Evolutionary conservation across 805 yeast species (phyloP).

Genomic region (Metschnikowia sp.): DNA sequence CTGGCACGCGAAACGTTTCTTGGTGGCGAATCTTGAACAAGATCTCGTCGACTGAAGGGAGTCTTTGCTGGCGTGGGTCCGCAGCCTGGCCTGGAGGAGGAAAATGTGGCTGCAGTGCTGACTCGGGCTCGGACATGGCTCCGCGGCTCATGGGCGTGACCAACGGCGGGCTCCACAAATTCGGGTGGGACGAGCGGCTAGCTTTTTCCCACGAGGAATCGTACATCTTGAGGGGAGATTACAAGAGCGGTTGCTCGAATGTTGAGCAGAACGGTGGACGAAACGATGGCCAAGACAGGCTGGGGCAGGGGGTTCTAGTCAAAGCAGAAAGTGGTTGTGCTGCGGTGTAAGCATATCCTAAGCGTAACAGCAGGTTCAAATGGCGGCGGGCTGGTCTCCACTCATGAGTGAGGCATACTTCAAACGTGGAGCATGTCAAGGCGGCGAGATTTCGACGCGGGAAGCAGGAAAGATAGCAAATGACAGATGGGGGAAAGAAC

Average conservation of each 20-base stretch:
- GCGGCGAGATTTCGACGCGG: constrained; percentile 1
- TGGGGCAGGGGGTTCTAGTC: too few relatives aligned
- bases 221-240: constrained; percentile 8
- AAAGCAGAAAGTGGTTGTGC: too few relatives aligned
- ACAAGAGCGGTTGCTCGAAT: too few relatives aligned
- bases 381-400: constrained; percentile 1
- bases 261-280: too few relatives aligned
- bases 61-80: constrained; percentile 4
- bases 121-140: constrained; percentile 5
- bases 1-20: background rate
- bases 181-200: constrained; percentile 10
- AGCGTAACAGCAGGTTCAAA: too few relatives aligned
- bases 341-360: too few relatives aligned
- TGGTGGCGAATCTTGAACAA: constrained; percentile 7
- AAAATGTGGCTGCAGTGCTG: background rate
- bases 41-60: constrained; percentile 14
- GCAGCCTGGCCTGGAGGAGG: background rate
- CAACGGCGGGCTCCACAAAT: constrained; percentile 12
- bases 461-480: constrained; percentile 2
- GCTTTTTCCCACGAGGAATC: constrained; percentile 11
- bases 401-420: constrained; percentile 6
- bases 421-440: constrained; percentile 6
- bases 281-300: too few relatives aligned
- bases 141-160: constrained; percentile 5
- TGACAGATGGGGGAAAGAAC: background rate